Evolutionary conservation across 371 early-diverging fungal genomes (phyloP).

Genomic region (Syncephalastrum contaminatum): DNA sequence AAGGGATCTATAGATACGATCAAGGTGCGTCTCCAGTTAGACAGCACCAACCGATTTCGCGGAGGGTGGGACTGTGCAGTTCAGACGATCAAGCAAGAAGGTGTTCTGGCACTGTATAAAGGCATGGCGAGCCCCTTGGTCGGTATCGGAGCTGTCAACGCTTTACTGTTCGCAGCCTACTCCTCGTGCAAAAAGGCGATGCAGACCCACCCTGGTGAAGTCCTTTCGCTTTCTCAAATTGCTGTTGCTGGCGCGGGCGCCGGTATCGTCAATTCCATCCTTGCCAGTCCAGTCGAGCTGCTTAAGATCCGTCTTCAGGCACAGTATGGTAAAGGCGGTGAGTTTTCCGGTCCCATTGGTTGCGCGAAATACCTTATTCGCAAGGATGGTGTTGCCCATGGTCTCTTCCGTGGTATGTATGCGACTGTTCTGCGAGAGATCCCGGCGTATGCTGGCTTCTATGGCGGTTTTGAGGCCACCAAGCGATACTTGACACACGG

Average conservation of each 20-base stretch:
- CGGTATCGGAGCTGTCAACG: constrained; percentile 84
- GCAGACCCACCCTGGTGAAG: constrained; percentile 34
- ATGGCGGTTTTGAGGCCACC: constrained; percentile 74
- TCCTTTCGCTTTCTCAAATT: constrained; percentile 57
- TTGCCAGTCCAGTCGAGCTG: constrained; percentile 82
- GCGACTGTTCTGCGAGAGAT: constrained; percentile 76
- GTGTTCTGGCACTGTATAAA: constrained; percentile 75
- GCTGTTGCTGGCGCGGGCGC: constrained; percentile 81
- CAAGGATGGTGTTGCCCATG: constrained; percentile 65
- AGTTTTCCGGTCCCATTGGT: constrained; percentile 62
- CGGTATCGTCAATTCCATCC: constrained; percentile 67
- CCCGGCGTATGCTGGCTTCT: constrained; percentile 85
- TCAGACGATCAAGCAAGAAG: constrained; percentile 64
- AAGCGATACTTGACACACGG: constrained; percentile 57
- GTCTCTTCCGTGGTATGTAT: constrained; percentile 80
- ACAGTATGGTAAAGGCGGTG: constrained; percentile 51
- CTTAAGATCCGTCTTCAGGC: constrained; percentile 82
- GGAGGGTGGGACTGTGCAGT: constrained; percentile 72
- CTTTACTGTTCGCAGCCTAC: constrained; percentile 79
- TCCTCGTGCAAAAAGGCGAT: constrained; percentile 59
- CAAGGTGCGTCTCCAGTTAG: constrained; percentile 68
- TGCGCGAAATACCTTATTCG: constrained; percentile 62
- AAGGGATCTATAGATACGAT: constrained; percentile 72
- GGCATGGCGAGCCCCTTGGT: constrained; percentile 82
- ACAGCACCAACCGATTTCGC: constrained; percentile 51